Conservation (phyloP, 192 early-diverging fungal genomes). For the Backusella tuberculispora region DNA sequence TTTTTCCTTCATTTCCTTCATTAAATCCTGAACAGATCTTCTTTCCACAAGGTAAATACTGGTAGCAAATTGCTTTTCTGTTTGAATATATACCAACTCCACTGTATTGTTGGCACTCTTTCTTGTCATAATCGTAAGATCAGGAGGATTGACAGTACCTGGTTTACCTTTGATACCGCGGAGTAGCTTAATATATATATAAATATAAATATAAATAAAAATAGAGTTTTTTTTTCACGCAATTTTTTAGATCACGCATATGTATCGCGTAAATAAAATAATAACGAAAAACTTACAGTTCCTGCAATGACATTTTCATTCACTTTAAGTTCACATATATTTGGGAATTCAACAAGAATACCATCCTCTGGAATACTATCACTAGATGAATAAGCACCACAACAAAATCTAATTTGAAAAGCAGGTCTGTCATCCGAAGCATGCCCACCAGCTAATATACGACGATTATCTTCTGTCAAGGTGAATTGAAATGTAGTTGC, state of each 20-base stretch:
- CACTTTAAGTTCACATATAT: constrained; percentile 20
- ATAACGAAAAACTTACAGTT: neutral
- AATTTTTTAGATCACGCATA: too few relatives aligned
- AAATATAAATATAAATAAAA: neutral
- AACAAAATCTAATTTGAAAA: constrained; percentile 16
- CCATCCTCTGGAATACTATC: neutral
- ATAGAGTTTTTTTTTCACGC: neutral
- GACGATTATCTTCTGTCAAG: constrained; percentile 6
- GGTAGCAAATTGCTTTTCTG: constrained; percentile 44
- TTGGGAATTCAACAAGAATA: constrained; percentile 1
- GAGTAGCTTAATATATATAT: constrained; percentile 37
- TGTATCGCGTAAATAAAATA: too few relatives aligned
- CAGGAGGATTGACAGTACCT: constrained; percentile 59
- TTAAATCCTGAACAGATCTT: constrained; percentile 44
- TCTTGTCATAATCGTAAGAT: constrained; percentile 50
- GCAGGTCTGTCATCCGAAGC: neutral
- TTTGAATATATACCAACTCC: neutral
- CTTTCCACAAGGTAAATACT: constrained; percentile 50
- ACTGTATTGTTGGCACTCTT: neutral
- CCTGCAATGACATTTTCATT: constrained; percentile 17
- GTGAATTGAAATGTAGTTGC: neutral
- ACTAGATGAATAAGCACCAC: neutral
- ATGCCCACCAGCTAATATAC: neutral
- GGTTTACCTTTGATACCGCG: constrained; percentile 60
- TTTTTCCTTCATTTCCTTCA: constrained; percentile 45